Base-by-base conservation (phyloP, 208 protist genomes). In the Wallacemonas sp. region DNA sequence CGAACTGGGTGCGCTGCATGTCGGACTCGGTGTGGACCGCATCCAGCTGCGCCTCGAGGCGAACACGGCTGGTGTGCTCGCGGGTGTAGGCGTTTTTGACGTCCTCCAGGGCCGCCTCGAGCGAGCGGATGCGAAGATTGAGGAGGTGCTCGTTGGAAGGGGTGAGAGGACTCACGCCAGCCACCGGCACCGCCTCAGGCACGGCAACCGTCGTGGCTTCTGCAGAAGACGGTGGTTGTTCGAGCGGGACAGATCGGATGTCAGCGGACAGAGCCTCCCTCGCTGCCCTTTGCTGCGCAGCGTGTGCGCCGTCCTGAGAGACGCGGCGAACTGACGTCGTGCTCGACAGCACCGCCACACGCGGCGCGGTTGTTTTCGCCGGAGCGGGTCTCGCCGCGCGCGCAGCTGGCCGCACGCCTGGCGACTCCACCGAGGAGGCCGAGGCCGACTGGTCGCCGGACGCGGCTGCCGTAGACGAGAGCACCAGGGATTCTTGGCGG, bases 241-340 rank as follows among this genome's bases (percentile, higher is more conserved):
- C 8, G 4, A 64, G 58, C 8, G 58, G 23, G 21, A 38, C 17
- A 29, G 52, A 58, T 9, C 29, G 24, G 4, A 21, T 24, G 52
- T 58, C 8, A 21, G 32, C 32, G 2, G 52, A 58, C n/a, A 72
- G 47, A 16, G 66, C 65, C n/a, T 34, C 61, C 52, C 38, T 43
- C 14, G 61, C 72, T 6, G 57, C 57, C n/a, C 39, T 41, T 12
- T 70, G 57, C 3, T 57, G 55, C 14, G 47, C 44, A 23, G 60
- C 26, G 24, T 46, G 65, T 39, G 57, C 56, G 33, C 61, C 62
- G 44, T 70, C 60, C 12, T 49, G 64, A 23, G 30, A 54, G n/a
- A 23, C 17, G 6, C 5, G 9, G 19, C 44, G 9, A 23, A 49
- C 44, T 23, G 5, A 17, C 36, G 14, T 41, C 6, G 36, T 6